These are phyloP conservation scores for Suillus placidus DNA, from an alignment of 768 basidiomycete species.

Conservation along the genomic window DNA sequence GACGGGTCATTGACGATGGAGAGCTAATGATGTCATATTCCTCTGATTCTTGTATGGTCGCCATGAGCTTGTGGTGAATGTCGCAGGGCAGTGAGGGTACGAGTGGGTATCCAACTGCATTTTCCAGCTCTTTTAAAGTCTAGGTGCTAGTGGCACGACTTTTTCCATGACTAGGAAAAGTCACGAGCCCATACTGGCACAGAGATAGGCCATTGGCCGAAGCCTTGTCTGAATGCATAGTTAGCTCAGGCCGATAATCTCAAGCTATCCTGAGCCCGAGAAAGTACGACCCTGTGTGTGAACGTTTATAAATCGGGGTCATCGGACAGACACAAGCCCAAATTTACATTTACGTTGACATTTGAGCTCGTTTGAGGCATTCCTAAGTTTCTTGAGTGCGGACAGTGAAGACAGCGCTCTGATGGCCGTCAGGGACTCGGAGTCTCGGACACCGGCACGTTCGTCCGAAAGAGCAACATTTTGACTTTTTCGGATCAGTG, in stretches of 20 bases:
- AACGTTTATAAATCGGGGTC: neutral
- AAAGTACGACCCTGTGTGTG: neutral
- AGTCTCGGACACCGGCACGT: neutral
- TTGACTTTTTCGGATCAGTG: neutral
- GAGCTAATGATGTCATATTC: neutral
- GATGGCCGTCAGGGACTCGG: neutral
- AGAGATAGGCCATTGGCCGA: neutral
- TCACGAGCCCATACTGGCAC: neutral
- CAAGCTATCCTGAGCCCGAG: neutral
- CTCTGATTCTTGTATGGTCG: neutral
- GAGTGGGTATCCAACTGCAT: no score
- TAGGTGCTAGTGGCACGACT: neutral
- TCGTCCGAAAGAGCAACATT: neutral
- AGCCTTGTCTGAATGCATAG: neutral
- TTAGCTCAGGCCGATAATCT: neutral
- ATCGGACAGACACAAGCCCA: neutral
- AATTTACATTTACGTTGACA: neutral
- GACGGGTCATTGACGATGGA: neutral
- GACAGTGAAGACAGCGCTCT: neutral
- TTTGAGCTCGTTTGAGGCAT: neutral
- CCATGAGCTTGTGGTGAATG: neutral
- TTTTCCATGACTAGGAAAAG: slow-evolving; percentile 1
- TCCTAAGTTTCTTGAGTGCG: neutral
- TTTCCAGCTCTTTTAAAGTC: neutral
- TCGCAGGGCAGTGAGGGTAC: neutral